Evolutionary conservation across 768 basidiomycete genomes (phyloP), one percentile per base, ranked within the genome.

Genomic region (Udeniomyces megalosporus): DNA sequence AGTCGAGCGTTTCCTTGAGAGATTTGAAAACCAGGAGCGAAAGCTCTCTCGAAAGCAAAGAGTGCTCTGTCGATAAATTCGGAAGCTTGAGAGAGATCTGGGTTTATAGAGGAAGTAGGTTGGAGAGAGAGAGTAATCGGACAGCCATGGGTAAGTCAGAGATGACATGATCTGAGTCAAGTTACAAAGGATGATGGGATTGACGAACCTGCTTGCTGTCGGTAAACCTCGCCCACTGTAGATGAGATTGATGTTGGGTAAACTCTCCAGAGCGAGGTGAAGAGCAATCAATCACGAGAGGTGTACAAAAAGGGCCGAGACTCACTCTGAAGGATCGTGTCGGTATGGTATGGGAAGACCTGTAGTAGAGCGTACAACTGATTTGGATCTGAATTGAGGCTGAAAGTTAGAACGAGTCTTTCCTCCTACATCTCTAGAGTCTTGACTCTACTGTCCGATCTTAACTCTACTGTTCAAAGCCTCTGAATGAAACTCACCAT

Each of bases 1-100:
- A 99, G 80, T 12, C 92, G 80, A 64, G 85, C 86, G 2, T 78
- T 74, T 8, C 92, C 93, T 38, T 75, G 81, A 1, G 88, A 83
- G 73, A 95, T 84, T 67, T 80, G 88, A 77, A 92, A 93, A 0
- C 84, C 77, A 2, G 90, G 88, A 1, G 89, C 79, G 67, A 96
- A 86, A 12, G 86, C 82, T 14, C 90, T 82, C 69, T 96, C 92
- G 65, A 92, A 95, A 0, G 90, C 83, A 75, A 92, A 96, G 17
- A 99, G 72, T 0, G 92, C 86, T n/a, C 91, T 81, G 60, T 89
- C 86, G n/a, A 90, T 82, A 68, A 82, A 88, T 64, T 95, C 90
- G 3, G 86, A 82, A 0, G 89, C 88, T 58, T 84, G 81, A 42
- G 84, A 78, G 68, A 90, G 82, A 70, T 95, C 90, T 88, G 48